These are phyloP conservation scores for Trypanosoma brucei DNA, from an alignment of 208 protist species.

Conservation along the genomic window DNA sequence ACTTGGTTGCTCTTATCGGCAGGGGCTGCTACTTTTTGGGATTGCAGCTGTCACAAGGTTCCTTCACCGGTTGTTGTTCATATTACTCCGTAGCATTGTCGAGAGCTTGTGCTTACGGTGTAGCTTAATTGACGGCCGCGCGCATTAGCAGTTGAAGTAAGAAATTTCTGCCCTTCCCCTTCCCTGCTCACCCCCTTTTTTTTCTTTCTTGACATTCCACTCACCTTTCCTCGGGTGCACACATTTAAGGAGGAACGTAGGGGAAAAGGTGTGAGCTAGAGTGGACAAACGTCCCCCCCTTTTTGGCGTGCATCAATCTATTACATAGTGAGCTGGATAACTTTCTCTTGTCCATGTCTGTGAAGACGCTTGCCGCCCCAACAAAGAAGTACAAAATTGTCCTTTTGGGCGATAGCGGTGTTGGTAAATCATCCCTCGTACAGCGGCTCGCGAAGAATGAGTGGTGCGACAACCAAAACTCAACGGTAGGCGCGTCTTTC, in stretches of 20 bases:
- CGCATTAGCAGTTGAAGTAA: no score
- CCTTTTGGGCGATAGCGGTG: slow-evolving; percentile 83
- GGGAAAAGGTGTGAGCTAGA: no score
- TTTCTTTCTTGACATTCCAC: no score
- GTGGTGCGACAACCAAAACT: slow-evolving; percentile 65
- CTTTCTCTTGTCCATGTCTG: not conserved
- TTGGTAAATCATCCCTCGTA: slow-evolving; percentile 87
- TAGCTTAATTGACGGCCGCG: not conserved
- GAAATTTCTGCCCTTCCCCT: no score
- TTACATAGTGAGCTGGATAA: no score
- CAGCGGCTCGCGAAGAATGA: slow-evolving; percentile 79
- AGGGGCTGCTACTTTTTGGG: no score
- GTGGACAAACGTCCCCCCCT: no score
- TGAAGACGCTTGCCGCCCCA: not conserved
- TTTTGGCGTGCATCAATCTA: no score
- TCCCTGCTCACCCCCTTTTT: no score
- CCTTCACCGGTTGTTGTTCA: not conserved
- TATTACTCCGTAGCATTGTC: not conserved
- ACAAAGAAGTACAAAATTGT: slow-evolving; percentile 83
- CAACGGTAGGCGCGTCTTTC: slow-evolving; percentile 83
- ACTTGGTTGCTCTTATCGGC: no score
- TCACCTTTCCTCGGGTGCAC: no score
- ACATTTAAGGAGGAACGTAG: no score
- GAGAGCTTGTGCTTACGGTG: not conserved
- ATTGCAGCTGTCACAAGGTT: not conserved